Evolutionary conservation across 225 moss, liverwort and hornwort species (phyloP), one percentile per base, ranked within the genome.

Genomic region (Polytrichum commune): DNA sequence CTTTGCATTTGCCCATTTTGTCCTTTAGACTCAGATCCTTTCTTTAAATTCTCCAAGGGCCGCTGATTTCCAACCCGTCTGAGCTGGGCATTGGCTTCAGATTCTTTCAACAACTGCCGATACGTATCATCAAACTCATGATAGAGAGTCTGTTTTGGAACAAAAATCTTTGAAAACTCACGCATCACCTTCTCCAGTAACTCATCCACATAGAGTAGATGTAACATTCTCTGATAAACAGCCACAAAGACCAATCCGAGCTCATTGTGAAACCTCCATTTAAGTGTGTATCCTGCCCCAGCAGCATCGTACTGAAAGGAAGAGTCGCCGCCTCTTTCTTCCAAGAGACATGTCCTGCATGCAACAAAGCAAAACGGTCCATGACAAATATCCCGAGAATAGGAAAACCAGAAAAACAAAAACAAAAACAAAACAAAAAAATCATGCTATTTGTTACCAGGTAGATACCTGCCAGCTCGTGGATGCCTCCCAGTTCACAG

Each of bases 241-340:
- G 98, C 95, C 75, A 98, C 98, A 69, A 98, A 95, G 67, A 98
- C 95, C 69, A 98, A 83, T 6, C 95, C 95, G 26, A 98, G 95
- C 75, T 98, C 95, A 78, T 98, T 98, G 80, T 98, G 93, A 76
- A 95, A 98, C 66, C 95, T 91, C 98, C 98, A 98, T 75, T 98
- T 98, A 75, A 98, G 85, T n/a, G 93, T 98, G 75, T 98, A 98
- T 53, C 87, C 92, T 24, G 92, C 98, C 68, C 98, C 94, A 13
- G 95, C 85, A 19, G 84, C 90, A 67, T 98, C 93, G 46, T 98
- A 95, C 73, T 98, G 98, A 65, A 95, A 98, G 19, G 95, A 90
- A 80, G 95, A 90, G 76, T 93, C 91, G 27, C 98, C 98, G 54
- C 90, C 94, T 62, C 95, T 82, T 76, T 98, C 98, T 56, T 95